Conservation (phyloP, 2,329 filamentous ascomycete genomes). For the Trichoderma aggressivum region DNA sequence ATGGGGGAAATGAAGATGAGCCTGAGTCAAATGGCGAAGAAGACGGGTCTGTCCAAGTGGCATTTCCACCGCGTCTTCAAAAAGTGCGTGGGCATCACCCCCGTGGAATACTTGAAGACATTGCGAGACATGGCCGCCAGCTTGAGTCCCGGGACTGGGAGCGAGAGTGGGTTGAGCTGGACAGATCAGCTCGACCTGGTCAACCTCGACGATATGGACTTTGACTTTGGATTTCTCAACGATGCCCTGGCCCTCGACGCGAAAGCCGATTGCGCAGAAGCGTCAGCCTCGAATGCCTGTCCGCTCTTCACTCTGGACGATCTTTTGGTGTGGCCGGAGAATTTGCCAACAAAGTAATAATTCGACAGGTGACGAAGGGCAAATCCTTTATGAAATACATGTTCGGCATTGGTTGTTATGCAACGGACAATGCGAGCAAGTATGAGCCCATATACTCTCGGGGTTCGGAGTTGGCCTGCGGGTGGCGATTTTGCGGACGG, state of each 20-base stretch:
- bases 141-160: neutral
- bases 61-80: slow-evolving; percentile 60
- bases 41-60: slow-evolving; percentile 52
- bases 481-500: neutral
- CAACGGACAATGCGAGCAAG: neutral
- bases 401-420: neutral
- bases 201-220: slow-evolving; percentile 8
- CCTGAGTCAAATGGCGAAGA: slow-evolving; percentile 46
- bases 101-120: slow-evolving; percentile 30
- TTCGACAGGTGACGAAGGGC: neutral
- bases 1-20: slow-evolving; percentile 25
- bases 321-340: slow-evolving; percentile 18
- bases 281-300: neutral
- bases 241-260: neutral
- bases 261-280: neutral
- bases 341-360: neutral
- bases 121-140: neutral
- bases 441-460: neutral
- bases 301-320: slow-evolving; percentile 21
- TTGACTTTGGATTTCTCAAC: slow-evolving; percentile 10
- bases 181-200: slow-evolving; percentile 4
- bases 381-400: neutral
- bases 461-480: neutral
- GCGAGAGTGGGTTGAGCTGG: slow-evolving; percentile 7
- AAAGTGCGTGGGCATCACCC: slow-evolving; percentile 49